phyloP scores from a whole-genome alignment of 129 eudicot species.

The Heracleum sosnowskyi region DNA sequence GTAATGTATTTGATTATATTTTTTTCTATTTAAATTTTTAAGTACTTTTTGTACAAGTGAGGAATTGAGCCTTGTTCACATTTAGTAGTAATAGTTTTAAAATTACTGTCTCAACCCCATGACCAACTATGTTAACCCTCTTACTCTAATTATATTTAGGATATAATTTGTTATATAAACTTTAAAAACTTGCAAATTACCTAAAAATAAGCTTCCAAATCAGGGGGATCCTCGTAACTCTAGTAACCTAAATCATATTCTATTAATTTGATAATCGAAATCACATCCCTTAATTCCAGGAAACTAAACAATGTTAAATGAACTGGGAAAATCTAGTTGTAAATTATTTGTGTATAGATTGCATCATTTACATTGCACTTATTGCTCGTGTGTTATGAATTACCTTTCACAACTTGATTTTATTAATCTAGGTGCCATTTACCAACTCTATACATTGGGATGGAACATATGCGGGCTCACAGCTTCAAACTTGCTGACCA shows the following conservation, averaged over 20 bases:
- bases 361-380: background rate
- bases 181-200: background rate
- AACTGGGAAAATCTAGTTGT: background rate
- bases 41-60: too few relatives aligned
- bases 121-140: too few relatives aligned
- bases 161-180: background rate
- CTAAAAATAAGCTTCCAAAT: background rate
- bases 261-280: background rate
- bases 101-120: too few relatives aligned
- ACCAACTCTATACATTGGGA: conserved; percentile 84
- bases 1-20: too few relatives aligned
- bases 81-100: too few relatives aligned
- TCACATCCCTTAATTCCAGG: background rate
- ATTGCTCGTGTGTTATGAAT: conserved; percentile 17
- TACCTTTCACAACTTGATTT: conserved; percentile 22
- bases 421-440: conserved; percentile 73
- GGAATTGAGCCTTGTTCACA: too few relatives aligned
- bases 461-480: conserved; percentile 98
- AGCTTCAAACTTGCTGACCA: conserved; percentile 98
- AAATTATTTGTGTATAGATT: background rate
- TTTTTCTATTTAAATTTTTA: too few relatives aligned
- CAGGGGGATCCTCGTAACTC: background rate
- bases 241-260: too few relatives aligned
- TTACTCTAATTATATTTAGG: too few relatives aligned
- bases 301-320: background rate